Evolutionary conservation across 108 stramenopile species (phyloP).

Genomic region (Skeletonema marinoi): DNA sequence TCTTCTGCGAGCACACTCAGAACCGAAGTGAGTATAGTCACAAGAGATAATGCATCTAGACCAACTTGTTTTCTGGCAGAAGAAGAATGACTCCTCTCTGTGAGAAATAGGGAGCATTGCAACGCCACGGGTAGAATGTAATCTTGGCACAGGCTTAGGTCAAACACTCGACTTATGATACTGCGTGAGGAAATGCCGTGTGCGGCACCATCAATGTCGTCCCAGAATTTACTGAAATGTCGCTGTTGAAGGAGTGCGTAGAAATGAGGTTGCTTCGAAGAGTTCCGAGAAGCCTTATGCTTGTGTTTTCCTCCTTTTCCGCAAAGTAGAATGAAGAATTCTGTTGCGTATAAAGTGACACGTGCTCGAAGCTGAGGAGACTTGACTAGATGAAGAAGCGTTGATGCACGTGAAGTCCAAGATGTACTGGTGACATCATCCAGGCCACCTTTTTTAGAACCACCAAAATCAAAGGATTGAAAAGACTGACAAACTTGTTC

Average conservation of each 20-base stretch:
- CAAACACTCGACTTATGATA: slow-evolving; percentile 31
- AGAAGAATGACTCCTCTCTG: not conserved
- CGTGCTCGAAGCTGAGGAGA: slow-evolving; percentile 23
- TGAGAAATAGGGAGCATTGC: slow-evolving; percentile 26
- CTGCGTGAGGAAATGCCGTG: slow-evolving; percentile 4
- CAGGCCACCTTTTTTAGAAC: not conserved
- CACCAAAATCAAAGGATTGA: not conserved
- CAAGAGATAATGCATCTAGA: slow-evolving; percentile 16
- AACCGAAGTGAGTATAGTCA: slow-evolving; percentile 31
- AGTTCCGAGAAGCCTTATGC: not conserved
- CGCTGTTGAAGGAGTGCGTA: slow-evolving; percentile 30
- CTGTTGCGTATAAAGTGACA: slow-evolving; percentile 31
- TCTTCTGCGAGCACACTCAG: slow-evolving; percentile 29
- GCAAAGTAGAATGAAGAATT: slow-evolving; percentile 37
- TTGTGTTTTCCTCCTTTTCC: not conserved
- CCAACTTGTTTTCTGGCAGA: not conserved
- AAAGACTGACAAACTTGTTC: slow-evolving; percentile 22
- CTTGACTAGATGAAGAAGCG: slow-evolving; percentile 17
- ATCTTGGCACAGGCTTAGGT: slow-evolving; percentile 15
- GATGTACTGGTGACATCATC: slow-evolving; percentile 6
- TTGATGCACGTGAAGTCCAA: slow-evolving; percentile 30
- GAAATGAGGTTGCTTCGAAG: slow-evolving; percentile 10
- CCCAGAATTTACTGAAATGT: slow-evolving; percentile 39
- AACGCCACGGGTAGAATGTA: slow-evolving; percentile 34
- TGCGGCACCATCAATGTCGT: slow-evolving; percentile 24